Base-by-base conservation (phyloP, 345 rosid genomes). In the Bruguiera sexangula region DNA sequence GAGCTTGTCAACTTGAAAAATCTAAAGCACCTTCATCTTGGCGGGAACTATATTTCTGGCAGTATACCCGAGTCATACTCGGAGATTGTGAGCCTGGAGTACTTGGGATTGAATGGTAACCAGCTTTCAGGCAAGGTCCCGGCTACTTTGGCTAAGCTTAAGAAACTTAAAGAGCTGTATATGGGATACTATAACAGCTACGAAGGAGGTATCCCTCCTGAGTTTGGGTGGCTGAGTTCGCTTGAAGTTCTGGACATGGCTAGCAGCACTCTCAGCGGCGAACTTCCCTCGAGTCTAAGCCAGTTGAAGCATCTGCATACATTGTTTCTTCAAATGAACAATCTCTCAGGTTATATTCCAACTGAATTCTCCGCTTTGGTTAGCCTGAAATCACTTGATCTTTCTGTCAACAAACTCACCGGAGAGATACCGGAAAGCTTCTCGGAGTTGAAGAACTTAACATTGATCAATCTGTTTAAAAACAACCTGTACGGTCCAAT, bases 391-490 rank as follows among this genome's bases (percentile, higher is more conserved):
- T 89, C 95, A 13, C 89, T 91, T 13, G 98, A 94, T 66, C 77
- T 94, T 8, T 94, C 97, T 1, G 62, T 76, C 8, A 94, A 94
- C 53, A 56, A 60, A 27, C 77, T 94, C 27, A 82, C 81, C 24
- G 98, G 98, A 24, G 95, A 85, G 70, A 86, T 94, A 56, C 98
- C 98, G 0, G 80, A 67, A 67, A 82, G 83, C 63, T 91, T 89
- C 76, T 63, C 82, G 1, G 51, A 73, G 22, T 79, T 89, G 56
- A 76, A 69, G 39, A 82, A 78, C 64, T 36, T 89, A 36, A 87
- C 87, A 5, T 85, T 94, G 4, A 68, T 94, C 67, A 77, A 88
- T 66, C 74, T 91, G 65, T 94, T 91, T 74, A 73, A 72, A 19
- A 94, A 94, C 80, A 72, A 85, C 15, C 69, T 94, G 54, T n/a